Base-by-base conservation (phyloP, 805 yeast genomes). In the Candida sakaeoensis region DNA sequence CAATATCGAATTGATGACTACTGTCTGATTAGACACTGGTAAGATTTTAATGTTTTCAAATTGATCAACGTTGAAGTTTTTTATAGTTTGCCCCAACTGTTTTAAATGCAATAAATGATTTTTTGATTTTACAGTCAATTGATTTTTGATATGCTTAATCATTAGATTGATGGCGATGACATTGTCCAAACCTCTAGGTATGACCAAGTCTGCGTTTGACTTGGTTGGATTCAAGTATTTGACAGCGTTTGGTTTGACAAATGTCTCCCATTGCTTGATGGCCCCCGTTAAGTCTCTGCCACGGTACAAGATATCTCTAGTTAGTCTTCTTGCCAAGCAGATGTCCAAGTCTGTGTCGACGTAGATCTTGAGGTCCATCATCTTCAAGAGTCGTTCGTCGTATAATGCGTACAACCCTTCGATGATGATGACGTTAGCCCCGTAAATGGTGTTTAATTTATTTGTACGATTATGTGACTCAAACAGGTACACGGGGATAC, bases 271-370 rank as follows among this genome's bases (percentile, higher is more conserved):
- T 55, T 93, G 99, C 48, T 77, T 74, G 43, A 93, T 72, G 13
- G 90, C 84, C 1, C 96, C 95, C 4, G 64, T 70, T 25, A 90
- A 65, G 51, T 90, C 96, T 44, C 99, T 69, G 1, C 95, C 96
- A 44, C 99, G 70, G 45, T 82, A 80, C 10, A 85, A 70, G 39
- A 88, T 89, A 58, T 93, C 99, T 53, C 99, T 72, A 3, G 86
- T 79, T 32, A 93, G 65, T 51, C 99, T 71, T 52, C 99, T 72
- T 4, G 96, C 90, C 50, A 93, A 70, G 60, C 99, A 93, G 12
- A 91, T 77, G 56, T 93, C 99, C 49, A 89, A 69, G 53, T 90
- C 98, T 2, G 97, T 93, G 50, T 91, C 97, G 3, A 93, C 97
- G 58, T 80, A 93, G 14, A 91, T 77, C 60, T 85, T 91, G 43